phyloP scores from a whole-genome alignment of 345 rosid genomes.

The rapeseed (Brassica napus) region DNA sequence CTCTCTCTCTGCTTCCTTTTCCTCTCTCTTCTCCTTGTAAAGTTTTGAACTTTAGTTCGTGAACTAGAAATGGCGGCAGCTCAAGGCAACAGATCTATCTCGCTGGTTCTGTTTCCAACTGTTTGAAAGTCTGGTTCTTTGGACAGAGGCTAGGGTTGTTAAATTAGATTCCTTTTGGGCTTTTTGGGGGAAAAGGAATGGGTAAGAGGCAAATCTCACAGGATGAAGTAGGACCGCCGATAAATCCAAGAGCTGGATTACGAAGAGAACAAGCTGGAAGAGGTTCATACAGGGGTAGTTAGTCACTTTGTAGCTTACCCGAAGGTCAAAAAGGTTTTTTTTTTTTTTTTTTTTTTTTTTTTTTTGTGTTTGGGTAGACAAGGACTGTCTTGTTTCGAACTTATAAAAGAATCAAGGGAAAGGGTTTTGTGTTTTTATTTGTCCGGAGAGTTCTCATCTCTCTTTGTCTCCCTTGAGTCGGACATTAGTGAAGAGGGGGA shows the following conservation, averaged over 20 bases:
- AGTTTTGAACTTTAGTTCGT: slow-evolving; percentile 3
- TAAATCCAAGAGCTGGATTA: slow-evolving; percentile 81
- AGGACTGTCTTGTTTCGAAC: slow-evolving; percentile 15
- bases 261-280: slow-evolving; percentile 95
- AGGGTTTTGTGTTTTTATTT: not conserved
- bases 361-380: slow-evolving; percentile 14
- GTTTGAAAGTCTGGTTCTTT: slow-evolving; percentile 11
- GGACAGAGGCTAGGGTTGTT: slow-evolving; percentile 24
- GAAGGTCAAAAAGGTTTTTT: not conserved
- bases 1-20: slow-evolving; percentile 16
- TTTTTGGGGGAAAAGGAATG: slow-evolving; percentile 60
- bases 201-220: slow-evolving; percentile 71
- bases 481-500: not conserved
- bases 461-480: slow-evolving; percentile 22
- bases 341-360: no score
- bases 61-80: slow-evolving; percentile 29
- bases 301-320: slow-evolving; percentile 41
- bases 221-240: slow-evolving; percentile 83
- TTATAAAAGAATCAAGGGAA: slow-evolving; percentile 18
- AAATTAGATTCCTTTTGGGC: slow-evolving; percentile 3
- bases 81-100: slow-evolving; percentile 32
- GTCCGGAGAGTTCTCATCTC: slow-evolving; percentile 8
- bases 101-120: slow-evolving; percentile 21
- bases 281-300: slow-evolving; percentile 96
- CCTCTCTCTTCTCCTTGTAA: not conserved